Conservation (phyloP, 176 grass and related monocot genomes). For the Alloteropsis semialata region DNA sequence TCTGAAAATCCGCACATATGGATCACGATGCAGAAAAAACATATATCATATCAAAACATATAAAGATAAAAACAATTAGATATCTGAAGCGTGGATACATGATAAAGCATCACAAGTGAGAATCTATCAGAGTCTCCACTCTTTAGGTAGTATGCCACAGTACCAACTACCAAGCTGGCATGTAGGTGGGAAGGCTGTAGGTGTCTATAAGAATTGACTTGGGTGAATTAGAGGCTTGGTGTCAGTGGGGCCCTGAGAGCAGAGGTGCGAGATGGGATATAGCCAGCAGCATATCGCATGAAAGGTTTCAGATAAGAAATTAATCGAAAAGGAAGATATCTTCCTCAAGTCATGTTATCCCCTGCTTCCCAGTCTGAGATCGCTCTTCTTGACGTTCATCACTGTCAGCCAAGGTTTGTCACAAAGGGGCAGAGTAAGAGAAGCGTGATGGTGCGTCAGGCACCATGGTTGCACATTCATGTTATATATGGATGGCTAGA, state of each 20-base stretch:
- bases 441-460: not conserved
- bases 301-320: not conserved
- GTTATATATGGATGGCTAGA: not conserved
- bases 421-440: not conserved
- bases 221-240: not conserved
- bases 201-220: not conserved
- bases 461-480: not conserved
- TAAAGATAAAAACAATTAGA: not conserved
- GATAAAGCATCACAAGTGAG: not conserved
- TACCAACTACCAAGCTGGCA: not conserved
- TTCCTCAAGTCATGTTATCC: not conserved
- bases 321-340: not conserved
- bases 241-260: not conserved
- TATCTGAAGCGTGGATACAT: conserved; percentile 9
- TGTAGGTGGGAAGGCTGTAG: not conserved
- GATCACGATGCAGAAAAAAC: conserved; percentile 18
- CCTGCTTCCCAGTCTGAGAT: not conserved
- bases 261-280: not conserved
- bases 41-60: not conserved
- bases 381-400: not conserved
- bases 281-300: not conserved
- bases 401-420: not conserved
- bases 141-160: not conserved
- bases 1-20: conserved; percentile 51
- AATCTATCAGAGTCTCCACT: not conserved